These are phyloP conservation scores for Cyberlindnera subsufficiens DNA, from an alignment of 805 yeast species.

Conservation along the genomic window DNA sequence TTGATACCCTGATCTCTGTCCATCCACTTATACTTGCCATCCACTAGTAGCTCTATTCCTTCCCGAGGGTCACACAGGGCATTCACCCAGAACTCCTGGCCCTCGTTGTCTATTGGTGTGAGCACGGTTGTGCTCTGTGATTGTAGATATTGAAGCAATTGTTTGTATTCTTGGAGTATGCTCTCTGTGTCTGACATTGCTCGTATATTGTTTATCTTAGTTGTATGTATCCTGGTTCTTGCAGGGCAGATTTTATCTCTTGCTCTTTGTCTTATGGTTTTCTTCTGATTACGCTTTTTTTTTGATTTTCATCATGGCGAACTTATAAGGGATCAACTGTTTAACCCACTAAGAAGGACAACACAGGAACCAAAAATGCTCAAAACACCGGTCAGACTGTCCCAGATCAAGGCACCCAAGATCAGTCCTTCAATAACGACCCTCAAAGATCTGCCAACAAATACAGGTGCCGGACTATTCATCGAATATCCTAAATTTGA, in stretches of 20 bases:
- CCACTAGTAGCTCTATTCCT: conserved; percentile 9
- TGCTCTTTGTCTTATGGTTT: no score
- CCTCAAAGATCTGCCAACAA: conserved; percentile 9
- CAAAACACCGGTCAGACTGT: neutral
- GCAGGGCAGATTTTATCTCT: no score
- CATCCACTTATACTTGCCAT: conserved; percentile 4
- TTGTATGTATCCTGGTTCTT: no score
- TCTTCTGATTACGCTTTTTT: no score
- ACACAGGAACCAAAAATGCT: neutral
- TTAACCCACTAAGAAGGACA: neutral
- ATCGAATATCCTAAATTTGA: conserved; percentile 25
- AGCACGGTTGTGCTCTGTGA: conserved; percentile 6
- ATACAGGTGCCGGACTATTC: conserved; percentile 26
- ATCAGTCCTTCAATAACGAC: neutral
- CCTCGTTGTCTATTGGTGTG: conserved; percentile 17
- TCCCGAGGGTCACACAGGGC: conserved; percentile 10
- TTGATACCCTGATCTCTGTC: conserved; percentile 6
- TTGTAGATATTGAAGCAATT: conserved; percentile 4
- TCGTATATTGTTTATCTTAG: no score
- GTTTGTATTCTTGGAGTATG: conserved; percentile 9
- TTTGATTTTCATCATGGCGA: no score
- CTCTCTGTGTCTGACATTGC: neutral
- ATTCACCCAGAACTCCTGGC: conserved; percentile 17
- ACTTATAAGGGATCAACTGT: no score
- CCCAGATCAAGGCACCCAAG: neutral